Evolutionary conservation across 73 alveolate genomes (phyloP).

Genomic region (Paramecium biaurelia): DNA sequence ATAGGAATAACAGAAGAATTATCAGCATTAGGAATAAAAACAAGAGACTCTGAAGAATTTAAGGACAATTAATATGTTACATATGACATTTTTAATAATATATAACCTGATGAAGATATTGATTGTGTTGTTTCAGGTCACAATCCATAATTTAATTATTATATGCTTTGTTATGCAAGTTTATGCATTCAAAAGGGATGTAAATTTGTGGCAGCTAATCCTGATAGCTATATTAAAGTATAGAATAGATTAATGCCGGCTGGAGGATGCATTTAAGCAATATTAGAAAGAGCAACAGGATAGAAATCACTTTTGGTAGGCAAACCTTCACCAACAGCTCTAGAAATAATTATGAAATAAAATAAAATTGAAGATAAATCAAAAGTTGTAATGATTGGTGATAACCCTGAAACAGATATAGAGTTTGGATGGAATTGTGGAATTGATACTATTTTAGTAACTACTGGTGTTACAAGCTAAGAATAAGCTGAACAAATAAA

Average conservation of each 20-base stretch:
- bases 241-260: conserved; percentile 72
- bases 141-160: conserved; percentile 62
- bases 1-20: conserved; percentile 56
- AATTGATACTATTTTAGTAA: conserved; percentile 76
- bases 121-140: conserved; percentile 79
- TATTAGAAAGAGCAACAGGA: conserved; percentile 61
- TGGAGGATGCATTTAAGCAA: conserved; percentile 73
- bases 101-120: conserved; percentile 67
- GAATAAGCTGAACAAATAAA: conserved; percentile 29
- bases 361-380: conserved; percentile 16
- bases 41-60: conserved; percentile 27
- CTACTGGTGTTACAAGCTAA: conserved; percentile 74
- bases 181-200: conserved; percentile 74
- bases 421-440: conserved; percentile 76
- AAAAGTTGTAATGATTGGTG: conserved; percentile 82
- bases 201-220: conserved; percentile 68
- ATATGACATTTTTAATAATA: conserved; percentile 51
- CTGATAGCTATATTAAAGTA: conserved; percentile 61
- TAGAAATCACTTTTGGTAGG: conserved; percentile 56
- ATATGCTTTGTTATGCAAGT: conserved; percentile 68
- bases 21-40: conserved; percentile 34
- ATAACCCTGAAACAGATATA: conserved; percentile 79
- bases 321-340: conserved; percentile 64
- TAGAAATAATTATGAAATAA: conserved; percentile 53
- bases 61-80: conserved; percentile 29